Evolutionary conservation across 1,284 basidiomycete genomes (phyloP), one percentile per base, ranked within the genome.

Genomic region (Veloboletus limbatus): DNA sequence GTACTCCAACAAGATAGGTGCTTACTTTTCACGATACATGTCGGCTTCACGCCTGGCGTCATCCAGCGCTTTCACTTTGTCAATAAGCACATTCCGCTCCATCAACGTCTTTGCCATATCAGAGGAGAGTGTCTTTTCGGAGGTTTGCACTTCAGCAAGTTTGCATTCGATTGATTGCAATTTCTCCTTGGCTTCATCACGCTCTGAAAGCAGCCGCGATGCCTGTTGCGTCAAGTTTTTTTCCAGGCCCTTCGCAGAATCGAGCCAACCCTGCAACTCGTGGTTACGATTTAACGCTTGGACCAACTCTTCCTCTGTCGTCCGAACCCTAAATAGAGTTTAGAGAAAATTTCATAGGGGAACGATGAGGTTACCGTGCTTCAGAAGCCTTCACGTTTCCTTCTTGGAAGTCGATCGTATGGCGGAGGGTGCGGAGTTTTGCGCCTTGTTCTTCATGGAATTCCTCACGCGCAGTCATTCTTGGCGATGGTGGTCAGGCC

Each of bases 341-440:
- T 30, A 65, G 50, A 43, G 27, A 24, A n/a, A 44, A 31, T 24
- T 16, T n/a, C 14, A 24, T 8, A 13, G 2, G n/a, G 8, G 20
- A 38, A 33, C 25, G 20, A 27, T 25, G 25, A 11, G 24, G 33
- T 38, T 57, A 70, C 66, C 60, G 58, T 33, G 52, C 46, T 43
- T 61, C 59, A 25, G 60, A 28, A 17, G 51, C 52, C 24, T 53
- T 55, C 31, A 58, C 40, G 17, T 54, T 53, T 26, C 51, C 62
- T 48, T 69, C 65, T 42, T 65, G 66, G 40, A 59, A 63, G 1
- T 62, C 52, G 28, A 62, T 59, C n/a, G 62, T 52, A 43, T 65
- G 54, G 30, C 56, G 62, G 45, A 68, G 54, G 22, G 59, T 49
- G 35, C 48, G 63, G 20, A 66, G 48, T 36, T 65, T 61, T 47